Evolutionary conservation across 148 eudicot species (phyloP).

Genomic region (Polygonum aviculare): DNA sequence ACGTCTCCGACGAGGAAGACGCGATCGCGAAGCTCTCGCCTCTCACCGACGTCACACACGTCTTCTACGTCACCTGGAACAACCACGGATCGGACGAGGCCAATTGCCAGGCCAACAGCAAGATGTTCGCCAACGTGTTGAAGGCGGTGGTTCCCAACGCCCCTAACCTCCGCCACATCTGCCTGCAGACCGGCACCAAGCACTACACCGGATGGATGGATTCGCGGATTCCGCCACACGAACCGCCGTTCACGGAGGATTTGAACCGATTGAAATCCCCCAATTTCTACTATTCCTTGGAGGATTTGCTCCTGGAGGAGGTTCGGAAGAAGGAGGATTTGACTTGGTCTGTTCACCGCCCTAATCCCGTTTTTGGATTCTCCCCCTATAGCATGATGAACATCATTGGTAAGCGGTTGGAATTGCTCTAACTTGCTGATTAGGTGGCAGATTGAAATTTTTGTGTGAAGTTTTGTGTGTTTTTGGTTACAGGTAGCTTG

Average conservation of each 20-base stretch:
- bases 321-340: conserved; percentile 27
- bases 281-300: conserved; percentile 29
- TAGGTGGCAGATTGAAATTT: background rate
- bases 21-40: conserved; percentile 22
- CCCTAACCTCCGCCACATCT: conserved; percentile 24
- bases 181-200: conserved; percentile 29
- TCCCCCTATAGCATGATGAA: conserved; percentile 39
- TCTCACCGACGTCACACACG: conserved; percentile 30
- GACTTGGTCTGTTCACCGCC: conserved; percentile 38
- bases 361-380: conserved; percentile 26
- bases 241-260: conserved; percentile 34
- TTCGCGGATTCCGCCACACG: conserved; percentile 3
- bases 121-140: conserved; percentile 28
- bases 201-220: conserved; percentile 29
- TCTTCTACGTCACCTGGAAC: conserved; percentile 38
- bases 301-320: conserved; percentile 28
- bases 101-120: conserved; percentile 25
- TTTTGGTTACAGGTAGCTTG: conserved; percentile 3
- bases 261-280: conserved; percentile 25
- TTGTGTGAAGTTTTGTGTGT: background rate
- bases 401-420: conserved; percentile 15
- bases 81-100: conserved; percentile 17
- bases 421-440: background rate
- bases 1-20: conserved; percentile 23
- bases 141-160: conserved; percentile 25